Percentiles rank a stretch among this genome's conserved stretches.
phyloP scores from a whole-genome alignment of 805 yeast genomes.

The Wickerhamiella hasegawae region DNA sequence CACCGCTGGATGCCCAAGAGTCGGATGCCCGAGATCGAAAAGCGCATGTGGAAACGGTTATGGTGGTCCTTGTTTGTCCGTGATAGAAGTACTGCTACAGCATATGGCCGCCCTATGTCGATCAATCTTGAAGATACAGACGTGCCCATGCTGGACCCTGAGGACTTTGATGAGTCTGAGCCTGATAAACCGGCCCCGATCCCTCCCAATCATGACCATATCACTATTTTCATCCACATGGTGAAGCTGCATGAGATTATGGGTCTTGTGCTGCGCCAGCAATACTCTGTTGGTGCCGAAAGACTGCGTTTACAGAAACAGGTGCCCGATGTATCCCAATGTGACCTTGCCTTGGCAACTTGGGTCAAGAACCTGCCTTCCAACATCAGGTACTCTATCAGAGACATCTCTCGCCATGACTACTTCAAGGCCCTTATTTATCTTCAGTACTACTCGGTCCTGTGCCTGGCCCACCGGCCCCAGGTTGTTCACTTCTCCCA shows the following conservation, averaged over 20 bases:
- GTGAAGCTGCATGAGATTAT: conserved; percentile 56
- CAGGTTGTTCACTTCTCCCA: conserved; percentile 26
- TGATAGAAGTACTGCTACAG: conserved; percentile 53
- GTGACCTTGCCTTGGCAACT: conserved; percentile 61
- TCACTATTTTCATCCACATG: conserved; percentile 42
- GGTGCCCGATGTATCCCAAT: conserved; percentile 38
- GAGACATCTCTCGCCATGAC: conserved; percentile 33
- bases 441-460: conserved; percentile 56
- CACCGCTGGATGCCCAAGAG: conserved; percentile 34
- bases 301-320: conserved; percentile 26
- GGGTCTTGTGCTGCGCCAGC: conserved; percentile 52
- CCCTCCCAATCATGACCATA: conserved; percentile 32
- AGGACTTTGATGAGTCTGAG: conserved; percentile 44
- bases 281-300: conserved; percentile 55
- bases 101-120: conserved; percentile 56
- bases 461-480: conserved; percentile 55
- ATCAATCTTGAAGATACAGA: conserved; percentile 62
- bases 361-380: conserved; percentile 59
- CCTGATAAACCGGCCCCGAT: conserved; percentile 22
- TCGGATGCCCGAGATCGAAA: conserved; percentile 26
- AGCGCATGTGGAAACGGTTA: conserved; percentile 42
- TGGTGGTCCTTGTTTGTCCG: conserved; percentile 70
- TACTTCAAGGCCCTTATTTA: conserved; percentile 44
- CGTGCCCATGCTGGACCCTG: conserved; percentile 52
- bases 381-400: conserved; percentile 44